Evolutionary conservation across 2,329 filamentous ascomycete species (phyloP).

Genomic region (Stemphylium vesicarium): DNA sequence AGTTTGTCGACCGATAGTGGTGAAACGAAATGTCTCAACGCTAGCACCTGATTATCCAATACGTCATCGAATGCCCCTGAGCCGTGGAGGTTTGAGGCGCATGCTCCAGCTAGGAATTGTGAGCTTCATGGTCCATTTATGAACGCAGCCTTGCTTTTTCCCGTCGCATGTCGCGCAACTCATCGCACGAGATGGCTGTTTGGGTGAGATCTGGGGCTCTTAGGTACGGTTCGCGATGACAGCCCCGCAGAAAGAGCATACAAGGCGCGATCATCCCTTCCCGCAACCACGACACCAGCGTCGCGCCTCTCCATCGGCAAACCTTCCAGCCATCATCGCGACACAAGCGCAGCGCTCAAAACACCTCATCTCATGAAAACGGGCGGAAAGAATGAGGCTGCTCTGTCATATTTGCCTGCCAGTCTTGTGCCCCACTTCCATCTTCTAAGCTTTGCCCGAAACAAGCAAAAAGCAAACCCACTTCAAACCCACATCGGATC

Average conservation of each 20-base stretch:
- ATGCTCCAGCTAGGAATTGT: not conserved
- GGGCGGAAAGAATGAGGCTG: not conserved
- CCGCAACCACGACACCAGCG: too few relatives aligned
- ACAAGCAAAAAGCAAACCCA: constrained; percentile 1
- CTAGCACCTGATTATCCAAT: not conserved
- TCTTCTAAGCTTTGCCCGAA: not conserved
- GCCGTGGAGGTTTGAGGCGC: not conserved
- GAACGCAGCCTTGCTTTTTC: not conserved
- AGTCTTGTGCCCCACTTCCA: not conserved
- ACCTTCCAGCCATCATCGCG: not conserved
- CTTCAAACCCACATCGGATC: not conserved
- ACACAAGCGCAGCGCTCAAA: not conserved
- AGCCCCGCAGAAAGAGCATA: too few relatives aligned
- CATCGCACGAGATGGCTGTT: not conserved
- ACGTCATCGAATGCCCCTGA: not conserved
- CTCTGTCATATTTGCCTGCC: not conserved
- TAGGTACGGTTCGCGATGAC: too few relatives aligned
- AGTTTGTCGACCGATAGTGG: not conserved
- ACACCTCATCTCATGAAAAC: not conserved
- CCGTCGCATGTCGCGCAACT: not conserved
- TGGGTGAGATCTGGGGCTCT: too few relatives aligned
- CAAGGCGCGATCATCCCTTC: too few relatives aligned
- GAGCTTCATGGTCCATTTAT: not conserved
- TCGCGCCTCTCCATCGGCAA: not conserved
- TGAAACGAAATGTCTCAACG: not conserved